Percentiles rank a stretch among this genome's conserved stretches.
Evolutionary conservation across 2,329 filamentous ascomycete genomes (phyloP).

Genomic region (Hymenoscyphus albidus): DNA sequence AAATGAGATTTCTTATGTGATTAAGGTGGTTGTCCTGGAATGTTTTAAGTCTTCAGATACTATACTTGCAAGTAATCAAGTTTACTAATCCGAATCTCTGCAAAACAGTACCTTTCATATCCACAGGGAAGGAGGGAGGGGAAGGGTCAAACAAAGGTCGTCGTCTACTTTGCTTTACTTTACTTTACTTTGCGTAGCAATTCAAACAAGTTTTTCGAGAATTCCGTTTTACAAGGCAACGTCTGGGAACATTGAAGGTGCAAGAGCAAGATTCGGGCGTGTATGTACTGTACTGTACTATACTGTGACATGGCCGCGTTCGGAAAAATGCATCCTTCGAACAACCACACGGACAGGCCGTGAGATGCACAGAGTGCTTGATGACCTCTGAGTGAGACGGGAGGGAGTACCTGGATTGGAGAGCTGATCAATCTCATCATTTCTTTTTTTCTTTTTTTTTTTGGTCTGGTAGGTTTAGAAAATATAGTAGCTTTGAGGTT

Average conservation of each 20-base stretch:
- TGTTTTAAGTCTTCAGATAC: too few species aligned
- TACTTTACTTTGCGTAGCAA: background rate
- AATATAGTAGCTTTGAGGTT: background rate
- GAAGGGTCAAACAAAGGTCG: background rate
- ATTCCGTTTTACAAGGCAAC: background rate
- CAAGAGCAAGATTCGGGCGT: background rate
- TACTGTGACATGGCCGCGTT: background rate
- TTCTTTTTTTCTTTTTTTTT: too few species aligned
- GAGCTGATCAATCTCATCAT: background rate
- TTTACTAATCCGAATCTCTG: too few species aligned
- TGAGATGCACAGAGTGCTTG: slow-evolving; percentile 16
- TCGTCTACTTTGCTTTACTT: background rate
- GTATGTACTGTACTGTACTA: background rate
- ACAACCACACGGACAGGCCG: slow-evolving; percentile 8
- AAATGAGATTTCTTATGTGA: too few species aligned
- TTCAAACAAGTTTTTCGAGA: background rate
- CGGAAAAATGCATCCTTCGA: background rate
- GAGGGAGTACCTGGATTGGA: slow-evolving; percentile 10
- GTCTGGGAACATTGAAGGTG: background rate
- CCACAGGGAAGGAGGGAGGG: background rate
- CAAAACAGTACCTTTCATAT: too few species aligned
- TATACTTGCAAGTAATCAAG: too few species aligned
- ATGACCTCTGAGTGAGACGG: slow-evolving; percentile 23
- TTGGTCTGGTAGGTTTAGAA: too few species aligned
- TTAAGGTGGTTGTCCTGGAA: too few species aligned